Evolutionary conservation across 2,329 filamentous ascomycete genomes (phyloP), one percentile per base, ranked within the genome.

Genomic region (Apiospora aurea): DNA sequence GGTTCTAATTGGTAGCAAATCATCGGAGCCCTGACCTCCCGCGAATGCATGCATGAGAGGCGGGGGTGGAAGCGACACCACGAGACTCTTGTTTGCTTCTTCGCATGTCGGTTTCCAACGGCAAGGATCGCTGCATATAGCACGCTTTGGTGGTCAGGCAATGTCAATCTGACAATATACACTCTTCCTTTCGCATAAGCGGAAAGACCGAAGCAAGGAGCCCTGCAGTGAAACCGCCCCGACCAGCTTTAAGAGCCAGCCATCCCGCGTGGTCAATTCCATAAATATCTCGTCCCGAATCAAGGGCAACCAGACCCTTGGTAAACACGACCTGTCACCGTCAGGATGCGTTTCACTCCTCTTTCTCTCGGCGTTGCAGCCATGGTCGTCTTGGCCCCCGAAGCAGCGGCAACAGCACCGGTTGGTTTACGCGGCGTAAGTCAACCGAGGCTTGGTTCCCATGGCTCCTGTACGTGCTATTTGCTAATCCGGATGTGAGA

Each of bases 221-320:
- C 2, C 46, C 18, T 21, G 46, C 46, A 21, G 44, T 18, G 18
- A n/a, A 21, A 47, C 46, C 7, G 8, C n/a, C 21, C 16, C 8
- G 46, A 18, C 46, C 21, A 47, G 41, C 41, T 43, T 43, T 47
- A 47, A 47, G 46, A 47, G 46, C 46, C 46, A 47, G n/a, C 18
- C 46, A 10, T 47, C 46, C 46, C 46, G 46, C 18, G 18, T 38
- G 57, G 69, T 51, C n/a, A 8, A 70, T 38, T 64, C 38, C 67
- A 74, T 57, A 5, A 73, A 69, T 6, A 51, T 64, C 41, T 4
- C 46, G 10, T 53, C 44, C 38, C 67, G 24, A 34, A 14, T 41
- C 29, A 24, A 43, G 43, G 26, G 51, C 4, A 34, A 14, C 6
- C 43, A 53, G 26, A 18, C 0, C n/a, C 46, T 8, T 8, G 8